Base-by-base conservation (phyloP, 257 asterid genomes). In the Knoxia roxburghii region DNA sequence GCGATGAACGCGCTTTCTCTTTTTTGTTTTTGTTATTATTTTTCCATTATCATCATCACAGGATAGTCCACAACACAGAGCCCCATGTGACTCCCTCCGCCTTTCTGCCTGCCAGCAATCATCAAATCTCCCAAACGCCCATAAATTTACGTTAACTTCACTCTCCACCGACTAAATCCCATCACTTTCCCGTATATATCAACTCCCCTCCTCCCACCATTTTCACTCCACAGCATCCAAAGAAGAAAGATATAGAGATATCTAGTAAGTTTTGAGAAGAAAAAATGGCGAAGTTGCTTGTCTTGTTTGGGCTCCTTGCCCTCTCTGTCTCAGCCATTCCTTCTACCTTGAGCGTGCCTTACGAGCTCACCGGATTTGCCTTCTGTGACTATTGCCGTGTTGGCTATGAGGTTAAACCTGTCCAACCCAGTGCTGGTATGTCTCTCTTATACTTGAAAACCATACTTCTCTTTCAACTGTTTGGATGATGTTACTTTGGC, bases 381-480 rank as follows among this genome's bases (percentile, higher is more conserved):
- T 88, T 86, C 79, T 85, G 92, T 67, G 97, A 90, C 72, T 83
- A 87, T 61, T 90, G 97, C 85, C 90, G 80, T 59, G 88, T 87
- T 64, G 97, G 96, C 41, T 90, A 70, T 24, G 91, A 90, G 78
- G 88, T 89, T 46, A 23, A 69, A 5, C 91, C 88, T 72, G 33
- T 84, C 64, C 75, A 67, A 48, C 72, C 71, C 67, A 76, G 82
- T 52, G 62, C 81, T 9, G 90, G 97, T 89, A 59, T 14, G 45
- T 20, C 26, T 48, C n/a, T 23, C 21, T 17, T 23, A 30, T 41
- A 50, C 14, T 12, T 50, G 0, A 11, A 14, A 14, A 43, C 14
- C 20, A 5, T 49, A 5, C 18, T 21, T 51, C 41, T 7, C 6
- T 37, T 11, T 54, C 13, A 7, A 17, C 2, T 50, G 32, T 27